Evolutionary conservation across 2,329 filamentous ascomycete species (phyloP), one percentile per base, ranked within the genome.

Genomic region (Neopestalotiopsis rosae): DNA sequence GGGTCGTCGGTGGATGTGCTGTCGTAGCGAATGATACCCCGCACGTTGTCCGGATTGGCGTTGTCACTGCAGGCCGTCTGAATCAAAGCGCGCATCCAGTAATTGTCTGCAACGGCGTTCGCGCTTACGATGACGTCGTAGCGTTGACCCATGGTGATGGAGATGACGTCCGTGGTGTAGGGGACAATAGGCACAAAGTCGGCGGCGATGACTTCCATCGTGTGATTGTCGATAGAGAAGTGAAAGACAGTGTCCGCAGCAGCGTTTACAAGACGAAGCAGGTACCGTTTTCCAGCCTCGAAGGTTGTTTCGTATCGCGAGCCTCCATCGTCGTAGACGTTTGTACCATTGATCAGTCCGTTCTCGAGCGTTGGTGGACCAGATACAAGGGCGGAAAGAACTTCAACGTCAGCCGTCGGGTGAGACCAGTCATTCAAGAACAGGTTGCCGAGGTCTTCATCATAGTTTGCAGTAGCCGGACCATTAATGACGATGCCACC

Each of bases 401-500:
- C 80, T 1, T 85, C 73, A 65, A 81, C 71, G 67, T 83, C 82
- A 1, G 81, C 80, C 0, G 81, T 83, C 5, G 70, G 69, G 69
- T 88, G 86, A 71, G 84, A 84, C 87, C 88, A 91, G 73, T 91
- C 90, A 13, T 84, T 86, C 5, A 92, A 75, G 34, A 89, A 82
- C 1, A 92, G 72, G 13, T 84, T 79, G 3, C 91, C 90, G 0
- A 91, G 80, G 73, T 93, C 91, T 63, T 86, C 82, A 69, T 93
- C 89, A 72, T 91, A 91, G 73, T 89, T 83, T 17, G 84, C 81
- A 1, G 86, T 85, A 0, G 85, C 83, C 0, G 89, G 89, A 0
- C 89, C 90, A 67, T 90, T 83, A 72, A 91, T 88, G 20, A 91
- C 79, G 49, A 92, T 87, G 2, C 84, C 84, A 0, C 90, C 90